Evolutionary conservation across 768 basidiomycete genomes (phyloP).

Genomic region (Neoboletus brunneissimus): DNA sequence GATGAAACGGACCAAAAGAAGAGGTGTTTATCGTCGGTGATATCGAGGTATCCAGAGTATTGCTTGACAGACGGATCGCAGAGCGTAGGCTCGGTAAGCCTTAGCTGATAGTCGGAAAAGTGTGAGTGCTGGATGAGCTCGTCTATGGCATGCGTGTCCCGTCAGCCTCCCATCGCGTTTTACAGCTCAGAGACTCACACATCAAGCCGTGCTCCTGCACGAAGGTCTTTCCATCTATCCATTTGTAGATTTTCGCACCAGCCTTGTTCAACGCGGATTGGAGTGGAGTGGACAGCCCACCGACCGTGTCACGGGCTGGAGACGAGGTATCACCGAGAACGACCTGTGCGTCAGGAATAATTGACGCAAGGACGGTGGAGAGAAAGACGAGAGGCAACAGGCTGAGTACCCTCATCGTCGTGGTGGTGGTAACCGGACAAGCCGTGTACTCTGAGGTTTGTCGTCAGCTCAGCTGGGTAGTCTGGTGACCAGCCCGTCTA

Average conservation of each 20-base stretch:
- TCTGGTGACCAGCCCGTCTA: no score
- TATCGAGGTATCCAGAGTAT: slow-evolving; percentile 81
- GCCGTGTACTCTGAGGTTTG: neutral
- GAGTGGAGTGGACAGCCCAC: slow-evolving; percentile 43
- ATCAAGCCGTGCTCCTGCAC: slow-evolving; percentile 67
- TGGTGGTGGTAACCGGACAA: slow-evolving; percentile 1
- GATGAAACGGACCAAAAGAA: slow-evolving; percentile 72
- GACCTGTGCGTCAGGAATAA: slow-evolving; percentile 43
- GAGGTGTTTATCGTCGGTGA: slow-evolving; percentile 73
- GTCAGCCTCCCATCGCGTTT: neutral
- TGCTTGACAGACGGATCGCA: slow-evolving; percentile 75
- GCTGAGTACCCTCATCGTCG: slow-evolving; percentile 39
- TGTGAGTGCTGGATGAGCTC: slow-evolving; percentile 59
- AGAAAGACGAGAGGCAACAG: slow-evolving; percentile 37
- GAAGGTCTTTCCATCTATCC: slow-evolving; percentile 63
- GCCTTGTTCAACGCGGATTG: slow-evolving; percentile 40
- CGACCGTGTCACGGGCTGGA: slow-evolving; percentile 18
- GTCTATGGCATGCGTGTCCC: slow-evolving; percentile 33
- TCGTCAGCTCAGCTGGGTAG: neutral
- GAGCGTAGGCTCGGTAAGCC: slow-evolving; percentile 64
- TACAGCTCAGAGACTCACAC: slow-evolving; percentile 49
- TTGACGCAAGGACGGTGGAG: slow-evolving; percentile 37
- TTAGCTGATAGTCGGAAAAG: slow-evolving; percentile 52
- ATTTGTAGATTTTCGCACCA: slow-evolving; percentile 54
- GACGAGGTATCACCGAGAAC: slow-evolving; percentile 36